Evolutionary conservation across 139 green algal genomes (phyloP).

Genomic region (Chlorella sp.): DNA sequence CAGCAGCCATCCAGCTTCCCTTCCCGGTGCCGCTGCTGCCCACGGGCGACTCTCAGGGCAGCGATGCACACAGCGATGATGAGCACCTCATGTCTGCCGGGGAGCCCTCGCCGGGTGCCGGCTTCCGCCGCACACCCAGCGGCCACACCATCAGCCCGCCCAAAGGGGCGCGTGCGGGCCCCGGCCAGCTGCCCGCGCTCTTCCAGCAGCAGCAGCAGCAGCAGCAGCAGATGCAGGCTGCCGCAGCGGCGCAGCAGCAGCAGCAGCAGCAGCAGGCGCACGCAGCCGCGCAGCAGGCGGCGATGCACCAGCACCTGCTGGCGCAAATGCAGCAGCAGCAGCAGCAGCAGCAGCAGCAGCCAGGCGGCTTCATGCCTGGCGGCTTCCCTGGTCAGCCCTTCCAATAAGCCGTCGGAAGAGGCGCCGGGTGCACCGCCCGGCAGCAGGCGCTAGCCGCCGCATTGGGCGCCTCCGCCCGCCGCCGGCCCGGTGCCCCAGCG

Average conservation of each 20-base stretch:
- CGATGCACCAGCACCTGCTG: not conserved
- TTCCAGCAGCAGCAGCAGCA: conserved; percentile 26
- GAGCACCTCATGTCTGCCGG: conserved; percentile 20
- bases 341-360: conserved; percentile 15
- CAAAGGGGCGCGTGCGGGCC: not conserved
- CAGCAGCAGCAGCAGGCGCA: conserved; percentile 19
- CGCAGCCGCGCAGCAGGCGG: not conserved
- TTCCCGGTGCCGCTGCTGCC: conserved; percentile 27
- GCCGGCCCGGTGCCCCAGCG: not conserved
- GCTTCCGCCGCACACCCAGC: conserved; percentile 1
- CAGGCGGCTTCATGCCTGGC: conserved; percentile 1
- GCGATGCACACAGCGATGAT: conserved; percentile 4
- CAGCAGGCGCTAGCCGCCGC: not conserved
- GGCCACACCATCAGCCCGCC: conserved; percentile 24
- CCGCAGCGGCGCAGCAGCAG: conserved; percentile 1
- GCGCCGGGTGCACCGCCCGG: not conserved
- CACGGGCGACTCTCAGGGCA: not conserved
- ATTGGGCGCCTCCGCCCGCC: not conserved
- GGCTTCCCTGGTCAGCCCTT: conserved; percentile 10
- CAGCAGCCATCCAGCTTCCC: conserved; percentile 23
- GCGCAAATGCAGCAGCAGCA: conserved; percentile 24
- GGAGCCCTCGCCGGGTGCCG: not conserved
- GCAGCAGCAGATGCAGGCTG: conserved; percentile 8
- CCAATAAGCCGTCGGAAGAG: not conserved
- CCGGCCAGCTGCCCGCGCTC: conserved; percentile 17